Evolutionary conservation across 495 filamentous ascomycete species (phyloP), one percentile per base, ranked within the genome.

Genomic region (Patellaria atrata): DNA sequence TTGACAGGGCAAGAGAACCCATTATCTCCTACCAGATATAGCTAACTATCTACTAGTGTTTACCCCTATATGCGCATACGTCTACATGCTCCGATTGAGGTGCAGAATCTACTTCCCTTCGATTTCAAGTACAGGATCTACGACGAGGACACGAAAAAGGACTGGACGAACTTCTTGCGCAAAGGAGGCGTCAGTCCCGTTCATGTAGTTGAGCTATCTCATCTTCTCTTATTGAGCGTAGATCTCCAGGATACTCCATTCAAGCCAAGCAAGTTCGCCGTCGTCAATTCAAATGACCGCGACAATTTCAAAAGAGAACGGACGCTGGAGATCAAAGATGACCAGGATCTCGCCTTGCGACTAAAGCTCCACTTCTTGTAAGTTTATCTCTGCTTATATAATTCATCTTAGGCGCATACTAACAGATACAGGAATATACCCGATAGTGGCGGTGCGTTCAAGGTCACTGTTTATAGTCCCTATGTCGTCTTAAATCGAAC

Each of bases 121-220:
- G 91, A 96, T 59, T 97, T 97, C 77, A 96, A 96, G 55, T 96
- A 96, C 53, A 72, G 85, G 35, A 94, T 97, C 15, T 94, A 94
- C 50, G 89, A 97, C 60, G 92, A 85, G 62, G 89, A 91, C 54
- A 94, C 84, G 0, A 85, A 80, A 61, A 89, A 91, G 53, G 87
- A 97, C 55, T 97, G 91, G 89, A 87, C 85, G 0, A 97, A 97
- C 51, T 97, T 97, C 62, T 57, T 97, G 14, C 70, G 89, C 33
- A 96, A 92, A 56, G 89, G 89, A 7, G 89, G 89, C 14, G 77
- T 94, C 29, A 96, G 89, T 54, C 89, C 89, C 1, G 86, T 96
- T 2, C 89, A 97, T 58, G 85, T 94, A 5, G 84, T 96, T 25
- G 87, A 96, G 55, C 60, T 96, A 2, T 94, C 89, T 12, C 89